A percentile compares a stretch with the other conserved stretches of the same genome.
These are phyloP conservation scores for Coffea canephora DNA, from an alignment of 257 asterid genomes.

Conservation along the genomic window DNA sequence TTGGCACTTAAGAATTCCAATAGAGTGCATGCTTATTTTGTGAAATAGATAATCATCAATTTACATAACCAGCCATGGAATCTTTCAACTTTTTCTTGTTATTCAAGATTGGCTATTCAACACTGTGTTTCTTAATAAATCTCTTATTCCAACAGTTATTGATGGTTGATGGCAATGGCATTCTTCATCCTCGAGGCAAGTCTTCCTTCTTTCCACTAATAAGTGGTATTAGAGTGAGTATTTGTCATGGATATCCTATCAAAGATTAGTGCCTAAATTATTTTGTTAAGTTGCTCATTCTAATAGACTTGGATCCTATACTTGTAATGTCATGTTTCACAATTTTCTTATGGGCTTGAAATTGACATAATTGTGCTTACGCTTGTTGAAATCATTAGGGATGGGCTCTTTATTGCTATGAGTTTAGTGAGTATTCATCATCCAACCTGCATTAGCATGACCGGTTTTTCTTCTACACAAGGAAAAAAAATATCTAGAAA, in stretches of 20 bases:
- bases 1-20: no score
- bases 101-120: not conserved
- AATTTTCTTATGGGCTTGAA: not conserved
- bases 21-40: no score
- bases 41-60: no score
- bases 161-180: constrained; percentile 95
- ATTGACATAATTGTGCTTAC: not conserved
- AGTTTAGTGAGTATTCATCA: not conserved
- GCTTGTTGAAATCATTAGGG: not conserved
- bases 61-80: no score
- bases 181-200: constrained; percentile 97
- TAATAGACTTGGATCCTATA: not conserved
- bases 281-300: not conserved
- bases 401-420: not conserved
- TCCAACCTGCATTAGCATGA: not conserved
- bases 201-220: constrained; percentile 6
- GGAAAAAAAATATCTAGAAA: no score
- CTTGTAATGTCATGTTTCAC: not conserved
- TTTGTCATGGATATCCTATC: not conserved
- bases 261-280: not conserved
- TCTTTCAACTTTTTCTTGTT: no score
- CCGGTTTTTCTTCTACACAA: not conserved
- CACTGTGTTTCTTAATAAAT: not conserved
- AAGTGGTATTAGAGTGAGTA: not conserved
- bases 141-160: constrained; percentile 46